Conservation (phyloP, 768 basidiomycete genomes). For the Paxillus involutus region DNA sequence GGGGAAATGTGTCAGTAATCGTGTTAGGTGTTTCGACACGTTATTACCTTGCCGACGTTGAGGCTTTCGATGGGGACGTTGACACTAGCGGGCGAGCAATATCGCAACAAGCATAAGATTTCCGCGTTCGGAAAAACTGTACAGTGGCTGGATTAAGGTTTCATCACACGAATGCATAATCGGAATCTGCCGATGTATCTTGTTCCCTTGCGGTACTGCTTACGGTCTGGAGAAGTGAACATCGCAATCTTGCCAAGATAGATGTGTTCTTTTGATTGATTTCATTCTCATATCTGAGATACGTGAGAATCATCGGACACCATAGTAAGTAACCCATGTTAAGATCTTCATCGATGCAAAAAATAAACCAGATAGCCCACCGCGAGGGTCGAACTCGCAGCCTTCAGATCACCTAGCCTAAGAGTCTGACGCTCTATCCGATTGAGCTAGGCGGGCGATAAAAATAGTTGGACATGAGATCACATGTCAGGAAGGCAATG, state of each 20-base stretch:
- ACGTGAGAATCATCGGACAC: too few species aligned
- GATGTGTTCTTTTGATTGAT: too few species aligned
- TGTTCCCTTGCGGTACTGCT: background rate
- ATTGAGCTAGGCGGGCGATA: constrained; percentile 62
- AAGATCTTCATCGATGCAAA: constrained; percentile 36
- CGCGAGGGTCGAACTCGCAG: constrained; percentile 66
- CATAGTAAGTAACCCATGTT: too few species aligned
- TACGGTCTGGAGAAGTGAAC: too few species aligned
- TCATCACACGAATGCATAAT: too few species aligned
- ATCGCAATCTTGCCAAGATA: too few species aligned
- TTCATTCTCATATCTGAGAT: too few species aligned
- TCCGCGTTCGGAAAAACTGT: constrained; percentile 9
- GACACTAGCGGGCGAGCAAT: too few species aligned
- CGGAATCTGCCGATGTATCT: background rate
- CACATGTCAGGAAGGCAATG: too few species aligned
- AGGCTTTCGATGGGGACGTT: background rate
- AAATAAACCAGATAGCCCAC: constrained; percentile 50
- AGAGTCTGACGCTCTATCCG: constrained; percentile 70
- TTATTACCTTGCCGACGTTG: constrained; percentile 22
- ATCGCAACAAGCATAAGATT: background rate
- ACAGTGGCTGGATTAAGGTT: constrained; percentile 15
- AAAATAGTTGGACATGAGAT: too few species aligned
- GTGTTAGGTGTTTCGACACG: background rate
- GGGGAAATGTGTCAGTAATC: background rate
- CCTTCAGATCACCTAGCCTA: constrained; percentile 54